phyloP scores from a whole-genome alignment of 257 asterid species.

The Primulina tabacum region DNA sequence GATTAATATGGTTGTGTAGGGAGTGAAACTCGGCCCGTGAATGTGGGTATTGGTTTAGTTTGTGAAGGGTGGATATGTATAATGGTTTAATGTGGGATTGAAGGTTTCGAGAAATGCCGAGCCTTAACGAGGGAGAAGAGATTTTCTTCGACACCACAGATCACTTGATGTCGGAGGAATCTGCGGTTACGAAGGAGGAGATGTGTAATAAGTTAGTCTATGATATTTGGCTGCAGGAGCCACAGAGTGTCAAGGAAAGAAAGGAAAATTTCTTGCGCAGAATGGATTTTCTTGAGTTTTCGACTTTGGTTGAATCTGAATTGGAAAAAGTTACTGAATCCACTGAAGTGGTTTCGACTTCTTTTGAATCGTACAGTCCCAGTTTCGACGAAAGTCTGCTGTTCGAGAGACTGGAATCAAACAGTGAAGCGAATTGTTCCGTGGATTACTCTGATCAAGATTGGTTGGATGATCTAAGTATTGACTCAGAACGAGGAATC shows the following conservation, averaged over 20 bases:
- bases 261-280: constrained; percentile 33
- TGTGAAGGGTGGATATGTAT: constrained; percentile 23
- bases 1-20: constrained; percentile 20
- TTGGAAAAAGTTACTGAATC: constrained; percentile 26
- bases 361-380: neutral
- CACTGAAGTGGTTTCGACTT: constrained; percentile 27
- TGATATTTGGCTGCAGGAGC: constrained; percentile 66
- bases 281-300: constrained; percentile 46
- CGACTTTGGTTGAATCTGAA: constrained; percentile 18
- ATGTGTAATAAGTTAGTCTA: constrained; percentile 23
- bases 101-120: constrained; percentile 46
- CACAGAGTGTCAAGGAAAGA: constrained; percentile 58
- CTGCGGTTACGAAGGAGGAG: constrained; percentile 18
- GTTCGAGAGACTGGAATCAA: constrained; percentile 41
- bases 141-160: constrained; percentile 63
- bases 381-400: constrained; percentile 27
- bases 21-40: constrained; percentile 53
- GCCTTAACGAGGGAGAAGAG: constrained; percentile 46
- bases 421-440: constrained; percentile 49
- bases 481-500: neutral
- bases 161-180: constrained; percentile 39
- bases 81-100: constrained; percentile 38
- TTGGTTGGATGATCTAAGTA: constrained; percentile 32
- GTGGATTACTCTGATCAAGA: constrained; percentile 37
- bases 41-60: constrained; percentile 21